phyloP scores from a whole-genome alignment of 2,329 filamentous ascomycete species.

The Knoxdaviesia capensis region DNA sequence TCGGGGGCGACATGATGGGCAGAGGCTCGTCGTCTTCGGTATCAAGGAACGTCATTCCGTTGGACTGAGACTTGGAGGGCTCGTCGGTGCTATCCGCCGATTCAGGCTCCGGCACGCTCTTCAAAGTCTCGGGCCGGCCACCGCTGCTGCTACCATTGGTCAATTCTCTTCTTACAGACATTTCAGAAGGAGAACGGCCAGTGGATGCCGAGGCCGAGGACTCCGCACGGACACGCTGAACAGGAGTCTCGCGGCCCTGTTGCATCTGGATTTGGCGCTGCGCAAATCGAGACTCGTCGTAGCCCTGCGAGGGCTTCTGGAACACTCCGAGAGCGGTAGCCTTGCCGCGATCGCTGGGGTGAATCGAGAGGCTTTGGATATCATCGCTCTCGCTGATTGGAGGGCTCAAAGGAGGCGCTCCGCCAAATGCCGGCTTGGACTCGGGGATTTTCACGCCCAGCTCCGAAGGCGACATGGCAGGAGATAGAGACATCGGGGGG shows the following conservation, averaged over 20 bases:
- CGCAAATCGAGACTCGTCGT: conserved; percentile 70
- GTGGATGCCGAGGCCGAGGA: conserved; percentile 20
- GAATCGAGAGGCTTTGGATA: conserved; percentile 40
- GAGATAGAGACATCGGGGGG: conserved; percentile 1
- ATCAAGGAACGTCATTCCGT: conserved; percentile 21
- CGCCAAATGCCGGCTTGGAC: conserved; percentile 12
- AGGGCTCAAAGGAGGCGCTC: conserved; percentile 20
- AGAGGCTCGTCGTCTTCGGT: conserved; percentile 18
- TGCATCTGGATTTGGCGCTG: conserved; percentile 69
- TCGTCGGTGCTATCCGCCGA: too few species aligned
- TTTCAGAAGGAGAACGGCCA: conserved; percentile 25
- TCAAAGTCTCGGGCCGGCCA: too few species aligned
- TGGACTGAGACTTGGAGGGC: neutral
- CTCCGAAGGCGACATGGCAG: conserved; percentile 2
- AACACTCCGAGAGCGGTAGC: conserved; percentile 47
- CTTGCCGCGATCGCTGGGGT: conserved; percentile 61
- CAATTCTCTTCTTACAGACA: conserved; percentile 5
- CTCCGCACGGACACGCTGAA: conserved; percentile 22
- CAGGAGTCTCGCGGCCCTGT: conserved; percentile 46
- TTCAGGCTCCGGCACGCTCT: too few species aligned
- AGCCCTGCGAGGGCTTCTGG: conserved; percentile 53
- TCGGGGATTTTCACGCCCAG: conserved; percentile 9
- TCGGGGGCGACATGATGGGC: conserved; percentile 7
- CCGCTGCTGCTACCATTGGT: too few species aligned
- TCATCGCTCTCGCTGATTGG: conserved; percentile 56